Percentiles rank a stretch among this genome's conserved stretches.
phyloP scores from a whole-genome alignment of 148 eudicot species.

The Mesembryanthemum crystallinum region DNA sequence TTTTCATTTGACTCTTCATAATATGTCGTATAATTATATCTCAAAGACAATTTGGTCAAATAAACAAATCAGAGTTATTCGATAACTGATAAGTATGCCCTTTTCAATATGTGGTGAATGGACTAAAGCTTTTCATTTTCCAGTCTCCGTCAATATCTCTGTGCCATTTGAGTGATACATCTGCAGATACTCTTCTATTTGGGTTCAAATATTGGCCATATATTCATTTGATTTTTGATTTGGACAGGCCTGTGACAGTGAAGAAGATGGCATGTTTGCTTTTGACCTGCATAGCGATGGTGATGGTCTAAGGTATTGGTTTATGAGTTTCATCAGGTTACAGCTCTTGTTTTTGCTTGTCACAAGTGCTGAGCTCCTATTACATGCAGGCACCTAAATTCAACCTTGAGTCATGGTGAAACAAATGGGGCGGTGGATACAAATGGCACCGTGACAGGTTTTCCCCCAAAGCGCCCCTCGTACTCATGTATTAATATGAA shows the following conservation, averaged over 20 bases:
- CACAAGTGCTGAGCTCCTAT: not conserved
- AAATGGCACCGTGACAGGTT: slow-evolving; percentile 52
- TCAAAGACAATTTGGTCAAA: too few species aligned
- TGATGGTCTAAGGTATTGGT: slow-evolving; percentile 63
- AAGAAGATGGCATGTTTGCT: slow-evolving; percentile 80
- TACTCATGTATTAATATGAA: slow-evolving; percentile 81
- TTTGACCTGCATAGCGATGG: slow-evolving; percentile 97
- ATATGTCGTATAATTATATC: not conserved
- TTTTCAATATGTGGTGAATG: not conserved
- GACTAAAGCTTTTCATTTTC: not conserved
- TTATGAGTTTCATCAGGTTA: not conserved
- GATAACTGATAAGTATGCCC: not conserved
- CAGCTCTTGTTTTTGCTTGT: not conserved
- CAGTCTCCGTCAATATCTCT: not conserved
- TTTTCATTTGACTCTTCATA: not conserved
- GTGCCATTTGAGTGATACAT: not conserved
- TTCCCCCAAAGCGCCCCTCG: slow-evolving; percentile 48
- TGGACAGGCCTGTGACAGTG: slow-evolving; percentile 72
- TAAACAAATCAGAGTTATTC: not conserved
- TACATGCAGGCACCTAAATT: slow-evolving; percentile 67
- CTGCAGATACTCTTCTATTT: too few species aligned
- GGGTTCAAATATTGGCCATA: not conserved
- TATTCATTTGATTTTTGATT: slow-evolving; percentile 10
- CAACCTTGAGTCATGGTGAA: slow-evolving; percentile 46
- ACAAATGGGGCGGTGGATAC: slow-evolving; percentile 42